Conservation (phyloP, 495 filamentous ascomycete genomes). For the Penicillium alfredii region DNA sequence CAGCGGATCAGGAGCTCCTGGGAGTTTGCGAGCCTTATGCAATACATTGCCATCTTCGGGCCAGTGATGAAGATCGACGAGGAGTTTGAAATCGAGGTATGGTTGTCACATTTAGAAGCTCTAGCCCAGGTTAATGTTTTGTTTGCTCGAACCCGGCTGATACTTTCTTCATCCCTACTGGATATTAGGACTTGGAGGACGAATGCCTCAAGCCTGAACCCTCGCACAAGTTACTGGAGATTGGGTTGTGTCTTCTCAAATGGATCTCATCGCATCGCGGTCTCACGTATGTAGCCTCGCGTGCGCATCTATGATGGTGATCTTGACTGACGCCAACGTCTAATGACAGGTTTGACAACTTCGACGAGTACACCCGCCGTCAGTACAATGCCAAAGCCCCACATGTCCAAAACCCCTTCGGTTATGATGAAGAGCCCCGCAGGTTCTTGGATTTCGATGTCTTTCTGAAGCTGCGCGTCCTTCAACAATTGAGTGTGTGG, state of each 20-base stretch:
- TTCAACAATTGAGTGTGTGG: slow-evolving; percentile 89
- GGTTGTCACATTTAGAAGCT: too few relatives aligned
- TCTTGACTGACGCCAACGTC: slow-evolving; percentile 2
- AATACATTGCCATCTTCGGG: slow-evolving; percentile 88
- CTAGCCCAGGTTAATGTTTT: too few relatives aligned
- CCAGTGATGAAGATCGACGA: slow-evolving; percentile 83
- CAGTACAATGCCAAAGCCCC: slow-evolving; percentile 84
- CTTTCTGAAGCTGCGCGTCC: slow-evolving; percentile 77
- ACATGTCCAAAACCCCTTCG: slow-evolving; percentile 72
- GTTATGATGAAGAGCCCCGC: slow-evolving; percentile 62
- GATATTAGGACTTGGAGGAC: slow-evolving; percentile 88
- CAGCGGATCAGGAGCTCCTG: slow-evolving; percentile 76
- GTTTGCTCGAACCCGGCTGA: slow-evolving; percentile 11
- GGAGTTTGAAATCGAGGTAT: slow-evolving; percentile 78
- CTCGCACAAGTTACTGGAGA: slow-evolving; percentile 67
- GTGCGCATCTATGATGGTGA: neutral
- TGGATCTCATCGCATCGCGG: slow-evolving; percentile 90
- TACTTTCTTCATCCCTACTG: slow-evolving; percentile 5
- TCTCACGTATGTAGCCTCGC: slow-evolving; percentile 60
- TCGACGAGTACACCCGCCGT: slow-evolving; percentile 88
- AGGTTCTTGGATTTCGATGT: slow-evolving; percentile 78
- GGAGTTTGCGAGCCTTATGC: slow-evolving; percentile 92
- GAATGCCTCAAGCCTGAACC: slow-evolving; percentile 74
- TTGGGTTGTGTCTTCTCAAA: slow-evolving; percentile 86
- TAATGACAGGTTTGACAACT: slow-evolving; percentile 64